phyloP scores from a whole-genome alignment of 1,284 basidiomycete genomes.

The Cystobasidium slooffiae region DNA sequence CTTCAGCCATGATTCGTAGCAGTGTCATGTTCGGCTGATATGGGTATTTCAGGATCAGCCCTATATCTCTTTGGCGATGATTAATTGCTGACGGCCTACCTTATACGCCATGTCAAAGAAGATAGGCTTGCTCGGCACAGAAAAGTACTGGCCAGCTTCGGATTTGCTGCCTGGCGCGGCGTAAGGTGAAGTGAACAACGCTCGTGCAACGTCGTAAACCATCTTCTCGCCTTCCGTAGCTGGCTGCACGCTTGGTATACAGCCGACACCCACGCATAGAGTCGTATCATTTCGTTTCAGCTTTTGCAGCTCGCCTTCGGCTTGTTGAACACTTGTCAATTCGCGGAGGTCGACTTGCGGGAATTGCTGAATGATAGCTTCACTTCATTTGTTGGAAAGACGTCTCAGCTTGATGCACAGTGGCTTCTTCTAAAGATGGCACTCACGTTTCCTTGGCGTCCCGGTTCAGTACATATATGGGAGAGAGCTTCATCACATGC shows the following conservation, averaged over 20 bases:
- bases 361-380: conserved; percentile 21
- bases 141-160: neutral
- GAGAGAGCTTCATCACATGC: conserved; percentile 29
- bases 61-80: neutral
- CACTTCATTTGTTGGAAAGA: neutral
- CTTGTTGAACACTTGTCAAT: conserved; percentile 2
- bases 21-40: conserved; percentile 24
- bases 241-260: conserved; percentile 25
- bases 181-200: conserved; percentile 7
- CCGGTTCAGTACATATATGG: conserved; percentile 28
- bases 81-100: neutral
- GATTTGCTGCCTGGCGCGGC: neutral
- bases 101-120: conserved; percentile 40
- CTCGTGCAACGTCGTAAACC: conserved; percentile 27
- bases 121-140: conserved; percentile 9
- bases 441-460: conserved; percentile 27
- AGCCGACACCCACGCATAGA: conserved; percentile 19
- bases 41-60: neutral
- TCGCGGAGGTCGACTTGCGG: conserved; percentile 17
- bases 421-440: too few relatives aligned
- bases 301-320: neutral
- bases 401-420: neutral
- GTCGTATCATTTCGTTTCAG: neutral
- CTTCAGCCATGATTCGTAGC: conserved; percentile 21
- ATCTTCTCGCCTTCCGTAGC: conserved; percentile 21